Conservation (phyloP, 345 rosid species). For the Barbarea vulgaris region DNA sequence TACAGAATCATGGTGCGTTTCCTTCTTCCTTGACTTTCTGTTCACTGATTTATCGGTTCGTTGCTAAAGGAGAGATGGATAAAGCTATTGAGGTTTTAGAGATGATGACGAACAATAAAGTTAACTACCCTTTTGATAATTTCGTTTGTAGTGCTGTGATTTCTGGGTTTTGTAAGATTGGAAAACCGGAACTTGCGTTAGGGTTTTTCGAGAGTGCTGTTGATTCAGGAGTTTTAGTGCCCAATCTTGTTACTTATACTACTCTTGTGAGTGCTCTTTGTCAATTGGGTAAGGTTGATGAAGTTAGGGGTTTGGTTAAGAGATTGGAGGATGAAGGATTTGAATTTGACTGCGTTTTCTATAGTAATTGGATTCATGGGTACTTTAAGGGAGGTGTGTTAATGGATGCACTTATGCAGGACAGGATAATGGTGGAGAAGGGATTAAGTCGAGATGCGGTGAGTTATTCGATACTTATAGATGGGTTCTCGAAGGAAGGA, state of each 20-base stretch:
- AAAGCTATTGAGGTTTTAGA: slow-evolving; percentile 66
- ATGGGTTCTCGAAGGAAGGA: slow-evolving; percentile 58
- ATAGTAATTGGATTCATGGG: slow-evolving; percentile 70
- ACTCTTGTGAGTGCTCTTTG: slow-evolving; percentile 61
- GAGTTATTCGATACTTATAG: slow-evolving; percentile 64
- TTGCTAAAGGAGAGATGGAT: slow-evolving; percentile 52
- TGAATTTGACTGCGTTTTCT: slow-evolving; percentile 67
- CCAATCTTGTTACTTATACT: slow-evolving; percentile 67
- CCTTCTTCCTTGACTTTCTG: slow-evolving; percentile 62
- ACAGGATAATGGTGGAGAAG: slow-evolving; percentile 50
- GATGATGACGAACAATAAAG: slow-evolving; percentile 54
- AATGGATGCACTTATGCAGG: slow-evolving; percentile 54
- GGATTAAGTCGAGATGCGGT: slow-evolving; percentile 53
- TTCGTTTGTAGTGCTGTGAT: slow-evolving; percentile 72
- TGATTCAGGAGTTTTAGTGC: slow-evolving; percentile 54
- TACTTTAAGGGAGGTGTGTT: slow-evolving; percentile 47
- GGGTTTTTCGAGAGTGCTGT: slow-evolving; percentile 57
- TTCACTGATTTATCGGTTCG: slow-evolving; percentile 60
- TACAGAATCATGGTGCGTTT: slow-evolving; percentile 51
- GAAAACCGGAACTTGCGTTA: slow-evolving; percentile 68
- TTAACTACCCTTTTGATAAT: slow-evolving; percentile 62
- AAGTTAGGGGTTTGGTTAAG: slow-evolving; percentile 51
- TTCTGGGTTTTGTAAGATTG: slow-evolving; percentile 68
- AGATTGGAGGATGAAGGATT: slow-evolving; percentile 56
- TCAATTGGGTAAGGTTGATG: slow-evolving; percentile 58